Evolutionary conservation across 139 green algal species (phyloP).

Genomic region (Tetradesmus lagerheimii): DNA sequence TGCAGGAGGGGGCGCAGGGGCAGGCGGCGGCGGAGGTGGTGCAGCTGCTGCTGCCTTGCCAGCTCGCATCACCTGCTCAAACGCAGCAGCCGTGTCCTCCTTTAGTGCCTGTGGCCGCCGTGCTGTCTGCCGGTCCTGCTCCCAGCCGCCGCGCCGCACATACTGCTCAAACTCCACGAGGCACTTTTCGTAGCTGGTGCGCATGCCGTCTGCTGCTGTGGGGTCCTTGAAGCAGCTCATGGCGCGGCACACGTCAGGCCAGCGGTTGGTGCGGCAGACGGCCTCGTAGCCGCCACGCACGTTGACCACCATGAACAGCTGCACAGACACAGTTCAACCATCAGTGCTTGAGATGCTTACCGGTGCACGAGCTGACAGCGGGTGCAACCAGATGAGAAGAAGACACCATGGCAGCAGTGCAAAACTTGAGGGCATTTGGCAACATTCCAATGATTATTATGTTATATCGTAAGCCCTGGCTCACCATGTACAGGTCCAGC

Average conservation of each 20-base stretch:
- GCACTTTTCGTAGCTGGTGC: slow-evolving; percentile 83
- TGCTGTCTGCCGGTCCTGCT: neutral
- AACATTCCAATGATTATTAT: too few species aligned
- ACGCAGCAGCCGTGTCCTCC: neutral
- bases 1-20: neutral
- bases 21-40: neutral
- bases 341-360: neutral
- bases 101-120: neutral
- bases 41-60: slow-evolving; percentile 30
- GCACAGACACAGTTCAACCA: neutral
- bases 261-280: slow-evolving; percentile 74
- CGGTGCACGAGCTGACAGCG: neutral
- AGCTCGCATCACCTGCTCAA: slow-evolving; percentile 35
- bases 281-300: slow-evolving; percentile 79
- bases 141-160: slow-evolving; percentile 45
- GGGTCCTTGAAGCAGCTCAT: slow-evolving; percentile 70
- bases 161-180: slow-evolving; percentile 89
- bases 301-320: slow-evolving; percentile 83
- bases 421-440: too few species aligned
- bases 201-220: slow-evolving; percentile 79
- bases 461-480: too few species aligned
- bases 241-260: slow-evolving; percentile 79
- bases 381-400: neutral
- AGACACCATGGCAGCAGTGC: neutral
- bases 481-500: slow-evolving; percentile 78